Conservation (phyloP, 495 filamentous ascomycete genomes). For the Tuber indicum region DNA sequence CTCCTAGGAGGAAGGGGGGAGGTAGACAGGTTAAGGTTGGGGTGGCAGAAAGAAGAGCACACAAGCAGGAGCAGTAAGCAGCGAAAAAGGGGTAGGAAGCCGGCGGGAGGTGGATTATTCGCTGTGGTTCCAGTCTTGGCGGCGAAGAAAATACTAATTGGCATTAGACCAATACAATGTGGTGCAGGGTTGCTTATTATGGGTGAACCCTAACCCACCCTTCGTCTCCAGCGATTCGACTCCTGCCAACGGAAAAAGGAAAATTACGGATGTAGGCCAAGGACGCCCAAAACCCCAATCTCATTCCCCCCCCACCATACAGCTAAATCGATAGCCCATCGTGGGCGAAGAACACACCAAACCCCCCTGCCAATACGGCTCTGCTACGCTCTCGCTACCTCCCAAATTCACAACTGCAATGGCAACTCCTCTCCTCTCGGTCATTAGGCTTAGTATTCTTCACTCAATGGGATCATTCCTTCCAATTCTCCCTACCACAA, state of each 20-base stretch:
- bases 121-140: conserved; percentile 14
- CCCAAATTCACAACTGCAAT: conserved; percentile 43
- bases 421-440: conserved; percentile 45
- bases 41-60: conserved; percentile 1
- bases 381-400: conserved; percentile 45
- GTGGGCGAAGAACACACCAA: not conserved
- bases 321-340: not conserved
- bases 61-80: not conserved
- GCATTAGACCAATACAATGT: not conserved
- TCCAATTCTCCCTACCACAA: conserved; percentile 49
- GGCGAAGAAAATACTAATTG: conserved; percentile 8
- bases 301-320: not conserved
- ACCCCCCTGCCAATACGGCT: not conserved
- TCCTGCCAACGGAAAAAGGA: not conserved
- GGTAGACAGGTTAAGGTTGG: conserved; percentile 8
- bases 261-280: not conserved
- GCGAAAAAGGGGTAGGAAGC: conserved; percentile 29
- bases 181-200: conserved; percentile 5
- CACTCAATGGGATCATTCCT: conserved; percentile 42
- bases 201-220: conserved; percentile 25
- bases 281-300: not conserved
- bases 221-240: not conserved
- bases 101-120: conserved; percentile 7
- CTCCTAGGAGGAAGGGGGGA: not conserved
- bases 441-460: conserved; percentile 38